phyloP scores from a whole-genome alignment of 176 grass and related monocot genomes.

The Oryza meyeriana region DNA sequence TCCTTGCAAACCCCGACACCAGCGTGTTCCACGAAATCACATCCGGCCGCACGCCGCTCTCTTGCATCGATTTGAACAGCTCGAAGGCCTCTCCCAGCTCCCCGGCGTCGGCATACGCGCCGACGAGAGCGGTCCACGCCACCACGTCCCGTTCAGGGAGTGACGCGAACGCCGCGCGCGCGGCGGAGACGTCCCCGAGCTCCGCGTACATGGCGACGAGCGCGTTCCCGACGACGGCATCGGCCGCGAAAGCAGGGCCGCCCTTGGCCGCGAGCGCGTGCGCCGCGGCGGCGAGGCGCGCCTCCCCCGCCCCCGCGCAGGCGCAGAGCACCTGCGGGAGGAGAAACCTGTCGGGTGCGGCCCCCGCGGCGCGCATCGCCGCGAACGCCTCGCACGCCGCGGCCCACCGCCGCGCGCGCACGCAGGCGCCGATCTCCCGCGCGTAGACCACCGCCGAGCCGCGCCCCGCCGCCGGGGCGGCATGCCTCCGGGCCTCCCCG shows the following conservation, averaged over 20 bases:
- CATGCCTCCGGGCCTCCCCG: slow-evolving; percentile 13
- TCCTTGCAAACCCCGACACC: slow-evolving; percentile 65
- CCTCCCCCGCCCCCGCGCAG: slow-evolving; percentile 41
- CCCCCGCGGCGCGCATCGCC: slow-evolving; percentile 43
- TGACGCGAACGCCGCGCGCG: slow-evolving; percentile 44
- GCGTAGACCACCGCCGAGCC: slow-evolving; percentile 34
- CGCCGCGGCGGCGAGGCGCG: slow-evolving; percentile 31
- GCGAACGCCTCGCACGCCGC: slow-evolving; percentile 45
- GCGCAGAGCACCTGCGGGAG: slow-evolving; percentile 67
- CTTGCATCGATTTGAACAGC: slow-evolving; percentile 52
- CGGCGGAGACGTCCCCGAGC: slow-evolving; percentile 44
- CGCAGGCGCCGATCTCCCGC: slow-evolving; percentile 40
- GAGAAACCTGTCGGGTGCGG: slow-evolving; percentile 58
- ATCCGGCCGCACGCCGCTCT: slow-evolving; percentile 49
- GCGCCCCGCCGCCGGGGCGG: neutral
- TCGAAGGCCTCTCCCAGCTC: slow-evolving; percentile 41
- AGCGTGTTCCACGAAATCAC: slow-evolving; percentile 69
- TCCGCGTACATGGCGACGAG: slow-evolving; percentile 60
- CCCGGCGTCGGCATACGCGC: slow-evolving; percentile 51
- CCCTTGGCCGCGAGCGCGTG: slow-evolving; percentile 49
- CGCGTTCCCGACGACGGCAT: slow-evolving; percentile 58
- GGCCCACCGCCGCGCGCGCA: slow-evolving; percentile 44
- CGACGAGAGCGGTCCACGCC: slow-evolving; percentile 58
- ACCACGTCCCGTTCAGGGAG: slow-evolving; percentile 62
- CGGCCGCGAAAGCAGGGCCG: slow-evolving; percentile 10